Evolutionary conservation across 345 rosid species (phyloP).

Genomic region (Eutrema japonicum): DNA sequence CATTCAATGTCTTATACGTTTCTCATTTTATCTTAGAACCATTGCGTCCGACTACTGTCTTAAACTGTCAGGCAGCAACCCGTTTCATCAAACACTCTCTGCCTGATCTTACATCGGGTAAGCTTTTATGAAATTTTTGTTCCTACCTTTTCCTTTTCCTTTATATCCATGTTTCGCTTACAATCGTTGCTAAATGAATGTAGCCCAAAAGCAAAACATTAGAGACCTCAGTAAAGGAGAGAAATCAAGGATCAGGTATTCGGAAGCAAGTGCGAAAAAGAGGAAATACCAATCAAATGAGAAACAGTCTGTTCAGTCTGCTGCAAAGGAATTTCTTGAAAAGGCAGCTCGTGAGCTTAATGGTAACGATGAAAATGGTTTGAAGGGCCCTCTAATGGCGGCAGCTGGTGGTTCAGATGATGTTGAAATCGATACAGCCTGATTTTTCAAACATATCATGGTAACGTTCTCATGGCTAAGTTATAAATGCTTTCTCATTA

Average conservation of each 20-base stretch:
- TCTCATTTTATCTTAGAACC: conserved; percentile 58
- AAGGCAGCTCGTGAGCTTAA: conserved; percentile 87
- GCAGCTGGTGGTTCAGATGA: conserved; percentile 57
- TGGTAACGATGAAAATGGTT: conserved; percentile 57
- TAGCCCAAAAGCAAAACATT: conserved; percentile 78
- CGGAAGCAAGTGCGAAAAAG: conserved; percentile 58
- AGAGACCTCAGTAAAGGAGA: conserved; percentile 73
- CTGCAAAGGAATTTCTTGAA: conserved; percentile 87
- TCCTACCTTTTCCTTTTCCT: not conserved
- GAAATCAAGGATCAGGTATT: conserved; percentile 52
- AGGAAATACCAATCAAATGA: conserved; percentile 75
- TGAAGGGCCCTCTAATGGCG: conserved; percentile 68
- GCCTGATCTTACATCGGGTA: conserved; percentile 85
- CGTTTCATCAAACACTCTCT: conserved; percentile 91
- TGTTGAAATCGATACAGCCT: conserved; percentile 33
- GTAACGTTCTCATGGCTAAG: conserved; percentile 27
- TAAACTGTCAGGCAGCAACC: conserved; percentile 83
- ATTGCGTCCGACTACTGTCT: conserved; percentile 66
- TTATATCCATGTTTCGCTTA: conserved; percentile 17
- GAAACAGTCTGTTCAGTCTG: conserved; percentile 62
- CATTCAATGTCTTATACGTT: conserved; percentile 30
- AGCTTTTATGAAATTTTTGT: conserved; percentile 29
- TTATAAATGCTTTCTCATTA: conserved; percentile 19
- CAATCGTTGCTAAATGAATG: conserved; percentile 17
- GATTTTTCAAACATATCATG: conserved; percentile 37